phyloP scores from a whole-genome alignment of 345 rosid species.

The Gossypium rotundifolium region DNA sequence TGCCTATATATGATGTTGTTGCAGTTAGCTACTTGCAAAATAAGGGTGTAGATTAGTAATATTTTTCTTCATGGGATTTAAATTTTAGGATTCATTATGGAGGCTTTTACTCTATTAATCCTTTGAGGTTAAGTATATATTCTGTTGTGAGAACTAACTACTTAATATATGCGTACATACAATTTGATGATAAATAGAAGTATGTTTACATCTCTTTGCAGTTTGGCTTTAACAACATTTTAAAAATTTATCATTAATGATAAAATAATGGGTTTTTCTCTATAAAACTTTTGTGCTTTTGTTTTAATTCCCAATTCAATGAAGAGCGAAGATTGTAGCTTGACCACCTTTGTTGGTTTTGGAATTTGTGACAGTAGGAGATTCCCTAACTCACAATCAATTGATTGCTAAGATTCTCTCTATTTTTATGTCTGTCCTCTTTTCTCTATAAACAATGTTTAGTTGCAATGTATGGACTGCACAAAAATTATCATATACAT shows the following conservation, averaged over 20 bases:
- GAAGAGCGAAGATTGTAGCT: not conserved
- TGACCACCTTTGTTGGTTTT: not conserved
- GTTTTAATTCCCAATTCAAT: not conserved
- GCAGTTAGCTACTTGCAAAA: not conserved
- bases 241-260: not conserved
- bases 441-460: not conserved
- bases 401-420: not conserved
- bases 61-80: not conserved
- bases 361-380: not conserved
- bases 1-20: not conserved
- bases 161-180: not conserved
- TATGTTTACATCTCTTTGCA: not conserved
- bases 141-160: not conserved
- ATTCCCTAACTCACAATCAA: not conserved
- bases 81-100: not conserved
- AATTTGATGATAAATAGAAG: not conserved
- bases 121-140: not conserved
- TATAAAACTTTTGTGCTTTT: not conserved
- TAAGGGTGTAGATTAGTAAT: not conserved
- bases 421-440: not conserved
- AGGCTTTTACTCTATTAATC: not conserved
- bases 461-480: not conserved
- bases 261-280: not conserved
- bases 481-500: not conserved
- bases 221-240: not conserved